Conservation (phyloP, 2,329 filamentous ascomycete genomes). For the Fusarium newnesense region DNA sequence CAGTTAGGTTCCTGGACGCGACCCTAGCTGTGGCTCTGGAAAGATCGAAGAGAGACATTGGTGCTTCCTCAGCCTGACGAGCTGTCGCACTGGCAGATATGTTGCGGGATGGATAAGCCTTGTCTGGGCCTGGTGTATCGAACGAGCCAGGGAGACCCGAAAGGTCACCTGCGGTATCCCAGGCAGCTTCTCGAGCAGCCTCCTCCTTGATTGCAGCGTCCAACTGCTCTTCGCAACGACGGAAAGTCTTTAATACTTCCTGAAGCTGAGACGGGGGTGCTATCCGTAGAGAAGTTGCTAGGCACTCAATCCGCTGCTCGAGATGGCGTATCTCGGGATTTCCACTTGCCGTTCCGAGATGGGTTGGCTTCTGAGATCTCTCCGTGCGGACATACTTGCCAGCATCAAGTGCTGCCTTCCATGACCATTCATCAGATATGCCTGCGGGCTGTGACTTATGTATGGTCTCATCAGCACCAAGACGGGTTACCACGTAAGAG, state of each 20-base stretch:
- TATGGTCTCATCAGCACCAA: conserved; percentile 53
- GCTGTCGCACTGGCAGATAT: conserved; percentile 49
- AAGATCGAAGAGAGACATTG: conserved; percentile 73
- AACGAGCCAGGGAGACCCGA: conserved; percentile 68
- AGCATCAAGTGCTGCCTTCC: conserved; percentile 82
- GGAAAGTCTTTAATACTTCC: conserved; percentile 79
- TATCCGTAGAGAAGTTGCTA: conserved; percentile 79
- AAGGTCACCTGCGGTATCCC: conserved; percentile 73
- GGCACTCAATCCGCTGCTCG: conserved; percentile 83
- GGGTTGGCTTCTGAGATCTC: conserved; percentile 65
- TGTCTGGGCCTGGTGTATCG: conserved; percentile 45
- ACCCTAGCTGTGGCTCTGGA: conserved; percentile 69
- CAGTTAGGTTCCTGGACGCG: conserved; percentile 68
- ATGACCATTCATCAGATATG: conserved; percentile 73
- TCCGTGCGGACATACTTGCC: conserved; percentile 74
- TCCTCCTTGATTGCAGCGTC: conserved; percentile 74
- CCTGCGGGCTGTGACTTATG: background rate
- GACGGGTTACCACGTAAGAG: conserved; percentile 80
- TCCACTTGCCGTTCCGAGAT: conserved; percentile 68
- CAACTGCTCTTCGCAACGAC: conserved; percentile 81
- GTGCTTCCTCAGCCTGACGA: conserved; percentile 62
- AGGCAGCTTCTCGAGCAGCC: conserved; percentile 73
- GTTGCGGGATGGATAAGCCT: conserved; percentile 46
- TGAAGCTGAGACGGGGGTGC: conserved; percentile 76
- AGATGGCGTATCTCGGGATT: conserved; percentile 75